Conservation (phyloP, 441 rosid species). For the Geranium incanum region DNA sequence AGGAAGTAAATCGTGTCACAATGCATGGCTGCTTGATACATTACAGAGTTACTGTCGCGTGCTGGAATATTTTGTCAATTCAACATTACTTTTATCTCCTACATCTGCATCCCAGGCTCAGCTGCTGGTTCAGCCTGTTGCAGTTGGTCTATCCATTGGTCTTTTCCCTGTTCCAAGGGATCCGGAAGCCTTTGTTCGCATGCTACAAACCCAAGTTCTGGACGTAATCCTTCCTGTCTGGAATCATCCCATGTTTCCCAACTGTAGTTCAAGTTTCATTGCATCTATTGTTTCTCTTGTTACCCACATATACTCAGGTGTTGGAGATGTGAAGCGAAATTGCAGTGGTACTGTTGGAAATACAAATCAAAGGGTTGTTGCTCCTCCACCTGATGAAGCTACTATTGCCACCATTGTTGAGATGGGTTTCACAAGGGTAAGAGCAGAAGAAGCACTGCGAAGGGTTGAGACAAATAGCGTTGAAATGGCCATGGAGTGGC, state of each 20-base stretch:
- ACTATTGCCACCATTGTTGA: slow-evolving; percentile 83
- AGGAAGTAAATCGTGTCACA: slow-evolving; percentile 57
- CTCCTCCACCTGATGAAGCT: slow-evolving; percentile 88
- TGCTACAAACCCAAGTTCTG: slow-evolving; percentile 87
- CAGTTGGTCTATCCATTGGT: slow-evolving; percentile 83
- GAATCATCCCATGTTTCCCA: slow-evolving; percentile 81
- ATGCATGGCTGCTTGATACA: slow-evolving; percentile 76
- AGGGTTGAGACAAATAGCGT: slow-evolving; percentile 94
- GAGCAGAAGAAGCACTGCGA: slow-evolving; percentile 93
- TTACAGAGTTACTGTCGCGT: slow-evolving; percentile 71
- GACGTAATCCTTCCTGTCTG: slow-evolving; percentile 82
- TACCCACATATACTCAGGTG: slow-evolving; percentile 80
- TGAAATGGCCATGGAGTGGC: slow-evolving; percentile 98
- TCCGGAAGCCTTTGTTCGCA: slow-evolving; percentile 75
- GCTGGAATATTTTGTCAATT: slow-evolving; percentile 81
- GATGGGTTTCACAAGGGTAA: slow-evolving; percentile 97
- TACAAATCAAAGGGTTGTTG: slow-evolving; percentile 60
- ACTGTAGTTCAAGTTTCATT: slow-evolving; percentile 62
- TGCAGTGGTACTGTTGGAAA: slow-evolving; percentile 57
- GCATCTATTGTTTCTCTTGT: slow-evolving; percentile 72
- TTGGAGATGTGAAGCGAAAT: slow-evolving; percentile 74
- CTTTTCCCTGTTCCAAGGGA: slow-evolving; percentile 88
- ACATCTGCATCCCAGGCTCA: slow-evolving; percentile 75
- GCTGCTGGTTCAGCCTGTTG: slow-evolving; percentile 84
- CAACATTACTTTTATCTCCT: slow-evolving; percentile 62